A percentile compares a stretch with the other conserved stretches of the same genome.
These are phyloP conservation scores for Nannochloropsis gaditana DNA, from an alignment of 108 stramenopile species.

Conservation along the genomic window DNA sequence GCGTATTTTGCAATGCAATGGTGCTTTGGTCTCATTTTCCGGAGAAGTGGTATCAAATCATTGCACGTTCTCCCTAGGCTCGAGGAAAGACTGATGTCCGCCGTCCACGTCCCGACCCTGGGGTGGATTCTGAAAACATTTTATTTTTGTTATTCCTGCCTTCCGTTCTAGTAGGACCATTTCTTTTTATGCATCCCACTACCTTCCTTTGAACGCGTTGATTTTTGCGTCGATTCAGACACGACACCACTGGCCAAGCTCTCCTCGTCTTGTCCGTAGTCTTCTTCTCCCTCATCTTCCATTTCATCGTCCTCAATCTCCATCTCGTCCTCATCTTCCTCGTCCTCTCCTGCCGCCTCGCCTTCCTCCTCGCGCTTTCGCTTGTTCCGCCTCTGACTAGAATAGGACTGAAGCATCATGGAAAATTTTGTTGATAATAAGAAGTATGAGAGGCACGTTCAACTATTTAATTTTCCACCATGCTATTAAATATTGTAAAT, in stretches of 20 bases:
- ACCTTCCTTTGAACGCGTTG: neutral
- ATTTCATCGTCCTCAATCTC: neutral
- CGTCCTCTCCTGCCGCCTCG: neutral
- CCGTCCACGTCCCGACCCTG: too few species aligned
- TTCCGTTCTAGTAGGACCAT: too few species aligned
- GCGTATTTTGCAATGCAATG: too few species aligned
- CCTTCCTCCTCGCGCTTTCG: slow-evolving; percentile 16
- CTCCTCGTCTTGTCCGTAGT: neutral
- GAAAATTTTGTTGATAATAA: neutral
- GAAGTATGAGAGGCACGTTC: neutral
- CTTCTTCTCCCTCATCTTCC: neutral
- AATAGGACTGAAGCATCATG: neutral
- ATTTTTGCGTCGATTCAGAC: neutral
- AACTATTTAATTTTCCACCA: neutral
- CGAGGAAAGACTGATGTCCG: too few species aligned
- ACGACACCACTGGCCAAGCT: neutral
- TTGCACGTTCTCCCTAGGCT: too few species aligned
- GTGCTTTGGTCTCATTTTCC: too few species aligned
- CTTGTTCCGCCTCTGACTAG: neutral
- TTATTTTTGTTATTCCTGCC: too few species aligned
- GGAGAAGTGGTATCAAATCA: too few species aligned
- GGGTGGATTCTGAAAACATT: too few species aligned
- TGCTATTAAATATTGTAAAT: neutral
- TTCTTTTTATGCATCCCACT: neutral
- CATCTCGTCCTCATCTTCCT: slow-evolving; percentile 12